Conservation (phyloP, 1,139 yeast genomes). For the Pichia inconspicua region DNA sequence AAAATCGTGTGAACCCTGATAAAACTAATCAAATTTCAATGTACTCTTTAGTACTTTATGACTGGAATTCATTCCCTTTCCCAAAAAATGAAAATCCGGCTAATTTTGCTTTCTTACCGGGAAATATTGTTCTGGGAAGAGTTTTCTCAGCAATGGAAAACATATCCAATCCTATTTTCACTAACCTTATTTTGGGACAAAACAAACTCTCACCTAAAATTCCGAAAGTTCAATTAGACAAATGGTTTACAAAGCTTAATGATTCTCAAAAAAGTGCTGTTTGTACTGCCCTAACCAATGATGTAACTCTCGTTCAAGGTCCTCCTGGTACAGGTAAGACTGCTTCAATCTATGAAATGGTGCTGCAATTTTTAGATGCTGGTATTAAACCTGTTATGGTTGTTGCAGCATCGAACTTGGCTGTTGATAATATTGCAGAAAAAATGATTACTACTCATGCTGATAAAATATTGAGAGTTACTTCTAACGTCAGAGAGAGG, state of each 20-base stretch:
- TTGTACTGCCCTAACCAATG: constrained; percentile 58
- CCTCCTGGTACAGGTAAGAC: constrained; percentile 99
- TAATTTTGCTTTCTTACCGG: constrained; percentile 46
- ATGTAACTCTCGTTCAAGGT: constrained; percentile 79
- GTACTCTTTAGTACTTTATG: constrained; percentile 39
- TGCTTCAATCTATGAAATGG: constrained; percentile 76
- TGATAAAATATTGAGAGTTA: constrained; percentile 50
- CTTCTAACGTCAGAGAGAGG: constrained; percentile 50
- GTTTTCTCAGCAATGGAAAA: constrained; percentile 57
- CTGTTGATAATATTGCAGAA: constrained; percentile 70
- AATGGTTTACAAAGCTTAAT: constrained; percentile 42
- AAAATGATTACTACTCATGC: constrained; percentile 45
- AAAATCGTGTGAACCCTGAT: constrained; percentile 1
- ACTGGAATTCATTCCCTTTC: constrained; percentile 48
- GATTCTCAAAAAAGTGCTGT: constrained; percentile 59
- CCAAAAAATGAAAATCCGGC: constrained; percentile 31
- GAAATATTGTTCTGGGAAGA: constrained; percentile 54
- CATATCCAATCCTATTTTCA: constrained; percentile 48
- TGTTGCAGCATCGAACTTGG: constrained; percentile 69
- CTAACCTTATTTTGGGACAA: constrained; percentile 50
- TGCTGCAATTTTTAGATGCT: constrained; percentile 44
- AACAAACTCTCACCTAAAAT: constrained; percentile 55
- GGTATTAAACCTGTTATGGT: constrained; percentile 47
- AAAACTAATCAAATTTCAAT: constrained; percentile 5
- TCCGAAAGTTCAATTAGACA: constrained; percentile 39